Conservation (phyloP, 768 basidiomycete species). For the Agaricus sinodeliciosus region DNA sequence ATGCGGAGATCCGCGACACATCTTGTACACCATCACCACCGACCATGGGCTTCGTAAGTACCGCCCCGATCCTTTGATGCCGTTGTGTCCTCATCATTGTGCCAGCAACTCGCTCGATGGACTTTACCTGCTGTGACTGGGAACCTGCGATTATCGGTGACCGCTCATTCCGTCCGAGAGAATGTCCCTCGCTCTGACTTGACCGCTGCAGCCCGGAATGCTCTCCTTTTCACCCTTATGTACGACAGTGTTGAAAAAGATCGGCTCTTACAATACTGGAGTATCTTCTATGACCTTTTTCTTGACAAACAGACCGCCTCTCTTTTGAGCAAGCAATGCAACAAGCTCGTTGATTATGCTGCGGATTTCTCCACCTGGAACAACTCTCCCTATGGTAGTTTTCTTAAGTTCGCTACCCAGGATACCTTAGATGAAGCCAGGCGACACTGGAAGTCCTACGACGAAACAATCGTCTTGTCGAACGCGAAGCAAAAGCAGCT, state of each 20-base stretch:
- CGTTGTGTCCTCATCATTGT: not conserved
- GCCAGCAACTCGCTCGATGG: constrained; percentile 25
- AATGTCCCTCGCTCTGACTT: not conserved
- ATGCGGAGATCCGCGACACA: constrained; percentile 51
- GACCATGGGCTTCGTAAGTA: constrained; percentile 21
- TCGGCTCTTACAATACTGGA: constrained; percentile 26
- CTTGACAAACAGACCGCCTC: constrained; percentile 29
- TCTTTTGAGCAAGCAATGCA: constrained; percentile 31
- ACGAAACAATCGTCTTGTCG: constrained; percentile 21
- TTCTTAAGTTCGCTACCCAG: constrained; percentile 30
- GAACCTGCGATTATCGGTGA: constrained; percentile 42
- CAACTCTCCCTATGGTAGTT: constrained; percentile 26
- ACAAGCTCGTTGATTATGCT: constrained; percentile 28
- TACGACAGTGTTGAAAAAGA: constrained; percentile 21
- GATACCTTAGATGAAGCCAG: constrained; percentile 33
- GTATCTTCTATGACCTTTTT: constrained; percentile 43
- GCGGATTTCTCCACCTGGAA: constrained; percentile 31
- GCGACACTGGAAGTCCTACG: constrained; percentile 32
- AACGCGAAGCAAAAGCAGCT: constrained; percentile 14
- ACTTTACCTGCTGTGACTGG: constrained; percentile 46
- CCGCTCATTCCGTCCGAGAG: constrained; percentile 1
- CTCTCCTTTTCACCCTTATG: constrained; percentile 38
- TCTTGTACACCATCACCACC: constrained; percentile 41
- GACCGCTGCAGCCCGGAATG: constrained; percentile 35
- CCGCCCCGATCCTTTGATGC: not conserved